Base-by-base conservation (phyloP, 495 filamentous ascomycete species). In the Aspergillus ostianus region DNA sequence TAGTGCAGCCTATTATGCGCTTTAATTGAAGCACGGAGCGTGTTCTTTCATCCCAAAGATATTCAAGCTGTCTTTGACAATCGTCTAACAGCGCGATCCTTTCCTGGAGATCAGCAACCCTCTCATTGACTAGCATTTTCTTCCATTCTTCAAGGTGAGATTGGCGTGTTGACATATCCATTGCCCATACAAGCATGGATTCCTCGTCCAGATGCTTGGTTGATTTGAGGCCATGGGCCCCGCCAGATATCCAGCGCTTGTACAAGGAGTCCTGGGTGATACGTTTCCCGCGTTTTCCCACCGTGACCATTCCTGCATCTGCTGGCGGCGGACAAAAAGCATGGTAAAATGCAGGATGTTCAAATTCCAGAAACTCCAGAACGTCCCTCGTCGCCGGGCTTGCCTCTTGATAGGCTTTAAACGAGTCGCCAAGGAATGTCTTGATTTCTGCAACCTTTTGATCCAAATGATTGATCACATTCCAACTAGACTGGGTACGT, bases 1-100 rank as follows among this genome's bases (percentile, higher is more conserved):
- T 93, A 1, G 90, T 93, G 64, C 87, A 90, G 0, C 80, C 88
- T 47, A 95, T 87, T 19, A 95, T 81, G 7, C 79, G 73, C 63
- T 88, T 91, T 1, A 60, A 55, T 29, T 70, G 64, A 10, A 92
- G 63, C 7, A 82, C 76, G 0, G 75, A 41, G 4, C 73, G 68
- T 19, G 77, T 74, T 47, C 69, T 80, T 51, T 86, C 74, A 6
- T 71, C 69, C n/a, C 74, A 75, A 0, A 83, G 51, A 0, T 67
- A 58, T 2, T 73, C 68, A 0, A 87, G 52, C 12, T 71, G 57
- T 3, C 68, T 66, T 29, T 84, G 71, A 10, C 59, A 67, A 0
- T 73, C 57, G 64, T 85, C 79, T 59, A 79, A 84, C 6, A 77
- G 57, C 0, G 67, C 36, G 0, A 72, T 75, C 0, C 71, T 56